Percentiles rank a stretch among this genome's conserved stretches.
Evolutionary conservation across 768 basidiomycete genomes (phyloP).

Genomic region (Tylopilus subfusipes): DNA sequence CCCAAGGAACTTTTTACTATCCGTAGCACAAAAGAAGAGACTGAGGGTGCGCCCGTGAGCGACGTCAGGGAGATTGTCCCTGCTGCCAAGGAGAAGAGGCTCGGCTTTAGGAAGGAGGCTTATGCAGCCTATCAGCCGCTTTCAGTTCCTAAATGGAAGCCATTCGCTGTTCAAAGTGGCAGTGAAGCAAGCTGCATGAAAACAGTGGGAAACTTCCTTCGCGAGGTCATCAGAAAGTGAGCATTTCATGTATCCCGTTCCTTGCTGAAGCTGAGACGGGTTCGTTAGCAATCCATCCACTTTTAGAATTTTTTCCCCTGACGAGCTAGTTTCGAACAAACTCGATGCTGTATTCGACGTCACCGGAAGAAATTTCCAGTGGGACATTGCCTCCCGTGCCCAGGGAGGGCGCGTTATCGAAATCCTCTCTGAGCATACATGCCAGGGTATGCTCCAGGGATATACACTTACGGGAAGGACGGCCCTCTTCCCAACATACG

Average conservation of each 20-base stretch:
- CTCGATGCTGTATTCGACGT: slow-evolving; percentile 74
- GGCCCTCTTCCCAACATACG: slow-evolving; percentile 86
- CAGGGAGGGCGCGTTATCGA: slow-evolving; percentile 83
- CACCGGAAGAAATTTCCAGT: slow-evolving; percentile 76
- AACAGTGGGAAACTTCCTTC: slow-evolving; percentile 53
- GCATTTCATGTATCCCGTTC: slow-evolving; percentile 14
- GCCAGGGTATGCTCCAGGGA: slow-evolving; percentile 88
- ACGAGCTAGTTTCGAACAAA: slow-evolving; percentile 85
- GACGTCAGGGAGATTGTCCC: slow-evolving; percentile 64
- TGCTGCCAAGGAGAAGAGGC: slow-evolving; percentile 48
- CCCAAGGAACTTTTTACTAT: slow-evolving; percentile 64
- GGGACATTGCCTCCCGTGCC: slow-evolving; percentile 66
- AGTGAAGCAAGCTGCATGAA: slow-evolving; percentile 77
- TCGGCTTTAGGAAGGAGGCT: slow-evolving; percentile 68
- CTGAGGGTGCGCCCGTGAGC: slow-evolving; percentile 47
- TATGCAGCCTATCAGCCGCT: slow-evolving; percentile 63
- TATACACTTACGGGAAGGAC: slow-evolving; percentile 88
- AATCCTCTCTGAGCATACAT: slow-evolving; percentile 85
- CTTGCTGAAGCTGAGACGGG: not conserved
- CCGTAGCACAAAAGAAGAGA: not conserved
- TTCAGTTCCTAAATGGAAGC: slow-evolving; percentile 61
- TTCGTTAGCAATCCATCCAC: slow-evolving; percentile 60
- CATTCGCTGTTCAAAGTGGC: slow-evolving; percentile 49
- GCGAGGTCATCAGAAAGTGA: slow-evolving; percentile 53
- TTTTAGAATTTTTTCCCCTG: slow-evolving; percentile 90